Conservation (phyloP, 2,329 filamentous ascomycete genomes). For the Fusarium austroafricanum region DNA sequence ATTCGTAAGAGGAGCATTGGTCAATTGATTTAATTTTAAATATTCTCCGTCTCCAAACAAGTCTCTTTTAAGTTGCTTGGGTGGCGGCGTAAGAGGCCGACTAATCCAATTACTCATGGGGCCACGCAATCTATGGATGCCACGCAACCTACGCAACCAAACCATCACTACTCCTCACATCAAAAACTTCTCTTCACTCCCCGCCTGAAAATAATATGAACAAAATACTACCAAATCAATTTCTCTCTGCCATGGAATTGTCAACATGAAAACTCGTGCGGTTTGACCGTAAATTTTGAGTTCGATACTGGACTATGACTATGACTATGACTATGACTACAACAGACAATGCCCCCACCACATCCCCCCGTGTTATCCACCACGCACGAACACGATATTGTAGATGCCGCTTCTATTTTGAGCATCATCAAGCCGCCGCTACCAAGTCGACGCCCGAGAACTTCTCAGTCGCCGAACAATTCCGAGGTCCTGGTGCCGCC, state of each 20-base stretch:
- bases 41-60: neutral
- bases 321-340: slow-evolving; percentile 37
- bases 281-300: slow-evolving; percentile 13
- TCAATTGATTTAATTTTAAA: neutral
- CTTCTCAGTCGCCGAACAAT: slow-evolving; percentile 47
- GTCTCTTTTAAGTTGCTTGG: neutral
- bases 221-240: neutral
- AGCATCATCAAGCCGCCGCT: slow-evolving; percentile 52
- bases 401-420: slow-evolving; percentile 28
- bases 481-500: slow-evolving; percentile 51
- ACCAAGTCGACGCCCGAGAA: slow-evolving; percentile 47
- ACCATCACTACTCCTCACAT: slow-evolving; percentile 20
- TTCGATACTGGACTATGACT: slow-evolving; percentile 34
- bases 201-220: neutral
- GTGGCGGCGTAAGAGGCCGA: slow-evolving; percentile 43
- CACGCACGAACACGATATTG: slow-evolving; percentile 19
- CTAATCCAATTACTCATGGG: slow-evolving; percentile 44
- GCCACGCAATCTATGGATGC: slow-evolving; percentile 49
- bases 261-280: slow-evolving; percentile 12
- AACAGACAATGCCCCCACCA: slow-evolving; percentile 43
- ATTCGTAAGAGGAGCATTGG: neutral
- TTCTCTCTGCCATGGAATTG: neutral
- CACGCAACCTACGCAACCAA: slow-evolving; percentile 22
- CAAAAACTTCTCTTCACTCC: slow-evolving; percentile 26
- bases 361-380: slow-evolving; percentile 42